Conservation (phyloP, 139 green algal species). For the Tetraselmis chui region DNA sequence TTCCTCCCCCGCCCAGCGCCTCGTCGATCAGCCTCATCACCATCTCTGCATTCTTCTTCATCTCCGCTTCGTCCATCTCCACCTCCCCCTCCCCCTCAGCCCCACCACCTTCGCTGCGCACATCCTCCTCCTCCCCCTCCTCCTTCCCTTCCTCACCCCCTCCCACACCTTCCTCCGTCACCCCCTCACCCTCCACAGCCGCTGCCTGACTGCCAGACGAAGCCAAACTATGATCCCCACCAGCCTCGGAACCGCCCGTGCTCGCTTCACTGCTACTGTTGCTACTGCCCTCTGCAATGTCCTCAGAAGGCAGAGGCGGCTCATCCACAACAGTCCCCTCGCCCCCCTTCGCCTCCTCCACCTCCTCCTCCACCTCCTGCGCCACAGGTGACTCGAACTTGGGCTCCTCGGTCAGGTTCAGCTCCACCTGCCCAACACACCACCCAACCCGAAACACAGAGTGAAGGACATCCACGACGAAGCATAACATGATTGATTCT, state of each 20-base stretch:
- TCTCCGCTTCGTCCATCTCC: not conserved
- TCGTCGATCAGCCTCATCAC: not conserved
- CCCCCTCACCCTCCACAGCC: not conserved
- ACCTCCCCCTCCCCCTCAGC: not conserved
- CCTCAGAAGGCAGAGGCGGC: too few relatives aligned
- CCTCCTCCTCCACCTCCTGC: not conserved
- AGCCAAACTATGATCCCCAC: too few relatives aligned
- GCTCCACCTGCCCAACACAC: not conserved
- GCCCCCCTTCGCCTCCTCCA: not conserved
- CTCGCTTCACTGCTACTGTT: too few relatives aligned
- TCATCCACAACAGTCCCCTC: too few relatives aligned
- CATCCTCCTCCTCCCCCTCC: not conserved
- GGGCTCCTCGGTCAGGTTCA: not conserved
- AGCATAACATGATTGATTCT: too few relatives aligned
- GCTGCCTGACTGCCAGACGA: too few relatives aligned
- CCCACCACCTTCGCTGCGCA: too few relatives aligned
- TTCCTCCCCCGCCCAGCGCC: not conserved
- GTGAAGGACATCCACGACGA: too few relatives aligned
- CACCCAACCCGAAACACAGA: too few relatives aligned
- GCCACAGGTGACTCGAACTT: not conserved
- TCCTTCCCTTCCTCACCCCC: too few relatives aligned
- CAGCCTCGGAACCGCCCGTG: too few relatives aligned
- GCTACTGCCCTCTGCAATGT: too few relatives aligned
- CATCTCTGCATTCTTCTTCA: not conserved
- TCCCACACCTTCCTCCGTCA: not conserved